Base-by-base conservation (phyloP, 441 rosid genomes). In the Kokia cookei region DNA sequence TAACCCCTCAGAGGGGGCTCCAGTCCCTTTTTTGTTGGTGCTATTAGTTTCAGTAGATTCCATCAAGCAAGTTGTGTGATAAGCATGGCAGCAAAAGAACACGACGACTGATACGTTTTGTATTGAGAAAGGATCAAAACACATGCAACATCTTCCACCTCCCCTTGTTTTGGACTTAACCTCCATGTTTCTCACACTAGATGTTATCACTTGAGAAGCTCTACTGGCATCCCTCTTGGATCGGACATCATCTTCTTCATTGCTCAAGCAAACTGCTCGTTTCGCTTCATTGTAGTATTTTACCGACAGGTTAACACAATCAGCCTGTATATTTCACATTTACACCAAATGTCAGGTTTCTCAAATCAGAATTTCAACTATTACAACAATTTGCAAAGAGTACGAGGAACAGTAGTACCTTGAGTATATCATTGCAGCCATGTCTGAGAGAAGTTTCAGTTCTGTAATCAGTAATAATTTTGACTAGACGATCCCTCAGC, bases 401-500 rank as follows among this genome's bases (percentile, higher is more conserved):
- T 48, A 8, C 12, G 60, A 59, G 1, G 40, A 59, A 22, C 29
- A 59, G 64, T 13, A 29, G 42, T 84, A 93, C 98, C 99, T 93
- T 96, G 65, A 96, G 94, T 78, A 93, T 96, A 78, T 92, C 97
- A 69, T 92, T 96, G 85, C 99, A 96, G 45, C 98, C 99, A 64
- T 91, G 97, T 82, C 99, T 88, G 73, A 93, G 94, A 76, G 99
- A 96, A 72, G 99, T 93, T 84, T 93, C 99, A 2, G 99, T 93
- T 86, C 98, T 88, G 86, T 91, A 96, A 82, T 96, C 99, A 8
- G 99, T 96, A 57, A 96, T 81, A 77, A 96, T 92, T 81, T 96
- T 96, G 55, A 96, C 98, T 26, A 96, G 83, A 75, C 97, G 90
- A 77, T 96, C 98, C 87, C 99, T 85, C 42, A 96, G 89, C 71